Evolutionary conservation across 1,284 basidiomycete species (phyloP), one percentile per base, ranked within the genome.

Genomic region (Trichosporon faecale): DNA sequence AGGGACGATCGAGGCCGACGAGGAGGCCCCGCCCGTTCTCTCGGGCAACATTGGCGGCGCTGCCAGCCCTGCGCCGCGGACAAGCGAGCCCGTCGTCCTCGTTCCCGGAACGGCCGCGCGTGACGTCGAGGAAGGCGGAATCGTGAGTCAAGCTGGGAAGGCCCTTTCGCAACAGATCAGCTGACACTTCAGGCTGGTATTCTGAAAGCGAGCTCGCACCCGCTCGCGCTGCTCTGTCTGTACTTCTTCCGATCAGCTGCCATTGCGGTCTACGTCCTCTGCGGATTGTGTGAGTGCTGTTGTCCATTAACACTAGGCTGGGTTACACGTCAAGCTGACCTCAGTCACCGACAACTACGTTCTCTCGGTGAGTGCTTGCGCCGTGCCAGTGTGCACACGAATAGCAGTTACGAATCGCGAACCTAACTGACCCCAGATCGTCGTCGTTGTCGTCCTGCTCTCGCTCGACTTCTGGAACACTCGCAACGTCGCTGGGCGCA

Each of bases 381-480:
- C 12, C 12, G 25, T 8, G 18, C 46, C 2, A 49, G 18, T 49
- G 6, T 49, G 1, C 18, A n/a, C 11, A 27, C 11, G 11, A 25
- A 9, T 27, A 23, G 4, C 44, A 7, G 31, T n/a, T 49, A 9
- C 23, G 33, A 9, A 23, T 14, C 29, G n/a, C 31, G 14, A 11
- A 29, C 40, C 69, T 70, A 29, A 70, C 61, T 29, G 12, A n/a
- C 14, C 61, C 14, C 79, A 95, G 92, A 95, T 94, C 18, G 94
- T 97, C 1, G 84, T 90, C 9, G 94, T 97, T 0, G 95, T 97
- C 25, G 90, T 96, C 1, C 85, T 98, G 25, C 88, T 98, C 37
- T 91, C 94, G 0, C 91, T 95, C 87, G 95, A 98, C 84, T 98
- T 98, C 81, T 97, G 95, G 95, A 97, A 95, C 78, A 94, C 93